A percentile compares a stretch with the other conserved stretches of the same genome.
phyloP scores from a whole-genome alignment of 2,329 filamentous ascomycete species.

The Xylaria sp. region DNA sequence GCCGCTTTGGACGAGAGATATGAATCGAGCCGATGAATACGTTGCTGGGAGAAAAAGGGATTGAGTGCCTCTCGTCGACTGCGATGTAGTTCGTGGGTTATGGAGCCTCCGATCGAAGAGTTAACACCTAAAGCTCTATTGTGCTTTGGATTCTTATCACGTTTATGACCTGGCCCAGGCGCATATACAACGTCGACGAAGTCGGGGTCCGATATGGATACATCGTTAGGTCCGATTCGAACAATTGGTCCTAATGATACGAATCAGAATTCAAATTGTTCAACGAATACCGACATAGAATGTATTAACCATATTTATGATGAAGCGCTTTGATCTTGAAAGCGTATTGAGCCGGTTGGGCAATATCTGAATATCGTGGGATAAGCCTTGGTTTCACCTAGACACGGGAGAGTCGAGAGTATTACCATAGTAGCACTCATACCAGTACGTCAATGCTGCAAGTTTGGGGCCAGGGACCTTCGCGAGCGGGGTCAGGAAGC shows the following conservation, averaged over 20 bases:
- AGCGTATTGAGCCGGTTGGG: background rate
- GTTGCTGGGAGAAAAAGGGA: background rate
- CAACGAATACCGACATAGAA: background rate
- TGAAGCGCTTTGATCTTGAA: background rate
- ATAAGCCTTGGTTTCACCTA: no score
- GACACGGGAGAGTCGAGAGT: no score
- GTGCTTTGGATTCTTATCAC: background rate
- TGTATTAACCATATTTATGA: background rate
- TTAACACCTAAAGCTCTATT: background rate
- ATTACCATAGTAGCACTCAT: background rate
- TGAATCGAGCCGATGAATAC: background rate
- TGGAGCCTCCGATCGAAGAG: background rate
- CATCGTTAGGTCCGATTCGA: background rate
- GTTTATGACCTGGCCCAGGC: background rate
- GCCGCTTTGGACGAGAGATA: background rate
- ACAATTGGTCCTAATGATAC: background rate
- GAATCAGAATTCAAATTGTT: background rate
- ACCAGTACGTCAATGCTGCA: background rate
- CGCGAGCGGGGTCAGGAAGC: background rate
- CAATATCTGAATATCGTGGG: background rate
- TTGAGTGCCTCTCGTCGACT: background rate
- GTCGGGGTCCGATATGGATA: background rate
- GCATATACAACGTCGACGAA: background rate
- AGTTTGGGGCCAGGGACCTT: background rate
- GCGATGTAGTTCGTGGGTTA: background rate